These are phyloP conservation scores for Pyricularia pennisetigena DNA, from an alignment of 2,329 filamentous ascomycete genomes.

Conservation along the genomic window DNA sequence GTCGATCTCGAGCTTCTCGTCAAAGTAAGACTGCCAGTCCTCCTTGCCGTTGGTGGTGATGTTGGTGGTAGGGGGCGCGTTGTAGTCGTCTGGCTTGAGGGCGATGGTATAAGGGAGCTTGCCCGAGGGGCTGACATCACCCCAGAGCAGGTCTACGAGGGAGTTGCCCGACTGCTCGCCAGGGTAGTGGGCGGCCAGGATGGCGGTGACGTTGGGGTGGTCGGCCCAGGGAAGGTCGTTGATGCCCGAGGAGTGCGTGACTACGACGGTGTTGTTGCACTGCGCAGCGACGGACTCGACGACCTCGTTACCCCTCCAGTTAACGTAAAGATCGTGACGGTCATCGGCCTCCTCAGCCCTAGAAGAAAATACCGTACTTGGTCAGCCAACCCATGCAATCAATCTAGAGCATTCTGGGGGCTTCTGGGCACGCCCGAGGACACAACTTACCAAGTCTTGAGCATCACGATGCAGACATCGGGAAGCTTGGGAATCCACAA, in stretches of 20 bases:
- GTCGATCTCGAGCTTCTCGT: constrained; percentile 57
- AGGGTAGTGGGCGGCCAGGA: constrained; percentile 50
- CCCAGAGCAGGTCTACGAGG: constrained; percentile 52
- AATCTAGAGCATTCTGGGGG: neutral
- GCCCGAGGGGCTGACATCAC: constrained; percentile 48
- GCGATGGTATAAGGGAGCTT: constrained; percentile 62
- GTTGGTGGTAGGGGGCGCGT: constrained; percentile 27
- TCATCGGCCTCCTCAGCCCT: constrained; percentile 64
- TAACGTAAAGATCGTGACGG: constrained; percentile 54
- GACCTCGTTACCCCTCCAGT: constrained; percentile 43
- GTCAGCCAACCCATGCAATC: neutral
- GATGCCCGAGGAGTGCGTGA: constrained; percentile 53
- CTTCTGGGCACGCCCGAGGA: neutral
- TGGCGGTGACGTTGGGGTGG: constrained; percentile 50
- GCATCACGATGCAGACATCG: constrained; percentile 57
- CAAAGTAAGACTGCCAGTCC: constrained; percentile 37
- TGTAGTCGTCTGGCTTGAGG: constrained; percentile 37
- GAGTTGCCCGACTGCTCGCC: constrained; percentile 53
- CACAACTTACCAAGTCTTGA: constrained; percentile 42
- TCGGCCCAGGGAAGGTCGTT: constrained; percentile 45
- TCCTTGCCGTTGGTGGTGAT: constrained; percentile 23
- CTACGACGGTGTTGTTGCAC: constrained; percentile 41
- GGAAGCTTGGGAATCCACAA: constrained; percentile 39
- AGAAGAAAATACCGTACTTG: constrained; percentile 39
- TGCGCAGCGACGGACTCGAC: constrained; percentile 36